Conservation (phyloP, 2,329 filamentous ascomycete species). For the Leptosphaerulina australis region DNA sequence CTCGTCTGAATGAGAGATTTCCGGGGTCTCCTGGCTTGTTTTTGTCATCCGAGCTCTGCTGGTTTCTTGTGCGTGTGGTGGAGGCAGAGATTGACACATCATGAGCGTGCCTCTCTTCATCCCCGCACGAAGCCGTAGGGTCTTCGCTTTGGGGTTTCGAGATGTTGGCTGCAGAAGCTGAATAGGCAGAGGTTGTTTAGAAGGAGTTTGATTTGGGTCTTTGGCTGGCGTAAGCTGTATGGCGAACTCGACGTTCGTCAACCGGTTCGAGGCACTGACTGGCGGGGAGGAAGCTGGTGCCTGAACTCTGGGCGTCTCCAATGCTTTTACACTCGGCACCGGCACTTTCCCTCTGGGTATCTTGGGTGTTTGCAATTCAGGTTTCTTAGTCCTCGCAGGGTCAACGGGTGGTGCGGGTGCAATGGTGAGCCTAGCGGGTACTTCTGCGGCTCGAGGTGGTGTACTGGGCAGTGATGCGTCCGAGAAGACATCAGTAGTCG, state of each 20-base stretch:
- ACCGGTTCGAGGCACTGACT: constrained; percentile 46
- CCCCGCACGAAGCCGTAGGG: constrained; percentile 48
- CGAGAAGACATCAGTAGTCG: constrained; percentile 24
- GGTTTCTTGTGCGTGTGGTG: constrained; percentile 8
- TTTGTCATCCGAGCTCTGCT: constrained; percentile 7
- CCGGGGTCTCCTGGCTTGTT: not conserved
- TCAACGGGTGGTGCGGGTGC: constrained; percentile 10
- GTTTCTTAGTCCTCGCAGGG: not conserved
- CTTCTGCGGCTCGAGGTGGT: constrained; percentile 15
- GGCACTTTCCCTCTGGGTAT: constrained; percentile 36
- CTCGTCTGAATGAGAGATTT: not conserved
- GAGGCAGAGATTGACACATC: constrained; percentile 50
- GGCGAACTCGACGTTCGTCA: constrained; percentile 43
- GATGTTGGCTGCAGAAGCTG: constrained; percentile 24
- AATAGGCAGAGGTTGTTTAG: constrained; percentile 7
- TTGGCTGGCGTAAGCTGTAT: constrained; percentile 20
- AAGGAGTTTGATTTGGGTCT: not conserved
- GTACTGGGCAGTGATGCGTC: constrained; percentile 35
- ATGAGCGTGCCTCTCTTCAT: constrained; percentile 51
- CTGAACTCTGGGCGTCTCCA: constrained; percentile 32
- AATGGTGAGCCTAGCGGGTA: not conserved
- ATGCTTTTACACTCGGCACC: constrained; percentile 30
- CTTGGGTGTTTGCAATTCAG: constrained; percentile 24
- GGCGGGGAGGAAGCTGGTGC: constrained; percentile 45
- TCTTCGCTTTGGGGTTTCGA: constrained; percentile 38